Evolutionary conservation across 2,329 filamentous ascomycete species (phyloP).

Genomic region (Cercospora zeae-maydis): DNA sequence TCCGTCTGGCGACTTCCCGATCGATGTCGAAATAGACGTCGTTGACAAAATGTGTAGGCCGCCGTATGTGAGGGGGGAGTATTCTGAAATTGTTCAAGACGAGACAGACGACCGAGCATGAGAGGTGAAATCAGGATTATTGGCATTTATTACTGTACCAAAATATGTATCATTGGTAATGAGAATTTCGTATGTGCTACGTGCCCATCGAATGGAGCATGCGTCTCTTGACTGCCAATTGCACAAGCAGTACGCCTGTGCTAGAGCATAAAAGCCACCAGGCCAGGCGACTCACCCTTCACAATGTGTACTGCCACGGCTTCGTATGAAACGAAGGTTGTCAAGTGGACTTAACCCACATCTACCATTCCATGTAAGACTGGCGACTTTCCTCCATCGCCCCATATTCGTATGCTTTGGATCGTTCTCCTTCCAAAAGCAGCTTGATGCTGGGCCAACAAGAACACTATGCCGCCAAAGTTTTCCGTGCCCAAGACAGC

Average conservation of each 20-base stretch:
- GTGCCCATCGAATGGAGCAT: not conserved
- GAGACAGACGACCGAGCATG: slow-evolving; percentile 28
- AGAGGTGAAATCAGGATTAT: not conserved
- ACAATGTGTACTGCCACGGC: no score
- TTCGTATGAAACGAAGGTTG: no score
- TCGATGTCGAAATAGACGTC: not conserved
- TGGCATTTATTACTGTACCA: not conserved
- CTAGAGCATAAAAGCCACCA: no score
- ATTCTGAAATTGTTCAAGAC: slow-evolving; percentile 28
- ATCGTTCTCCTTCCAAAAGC: slow-evolving; percentile 1
- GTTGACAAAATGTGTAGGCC: slow-evolving; percentile 26
- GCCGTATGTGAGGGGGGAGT: slow-evolving; percentile 32
- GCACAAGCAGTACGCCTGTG: no score
- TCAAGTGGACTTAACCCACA: not conserved
- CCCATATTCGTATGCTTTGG: slow-evolving; percentile 5
- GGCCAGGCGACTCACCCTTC: no score
- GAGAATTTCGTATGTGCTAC: not conserved
- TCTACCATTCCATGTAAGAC: slow-evolving; percentile 10
- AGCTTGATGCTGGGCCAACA: slow-evolving; percentile 9
- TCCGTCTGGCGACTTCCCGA: slow-evolving; percentile 2
- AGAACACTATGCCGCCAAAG: not conserved
- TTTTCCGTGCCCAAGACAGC: slow-evolving; percentile 6
- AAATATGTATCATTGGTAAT: not conserved
- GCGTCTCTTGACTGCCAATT: not conserved
- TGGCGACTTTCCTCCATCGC: not conserved